Percentiles rank a stretch among this genome's conserved stretches.
Evolutionary conservation across 768 basidiomycete species (phyloP).

Genomic region (Mycena alexandri): DNA sequence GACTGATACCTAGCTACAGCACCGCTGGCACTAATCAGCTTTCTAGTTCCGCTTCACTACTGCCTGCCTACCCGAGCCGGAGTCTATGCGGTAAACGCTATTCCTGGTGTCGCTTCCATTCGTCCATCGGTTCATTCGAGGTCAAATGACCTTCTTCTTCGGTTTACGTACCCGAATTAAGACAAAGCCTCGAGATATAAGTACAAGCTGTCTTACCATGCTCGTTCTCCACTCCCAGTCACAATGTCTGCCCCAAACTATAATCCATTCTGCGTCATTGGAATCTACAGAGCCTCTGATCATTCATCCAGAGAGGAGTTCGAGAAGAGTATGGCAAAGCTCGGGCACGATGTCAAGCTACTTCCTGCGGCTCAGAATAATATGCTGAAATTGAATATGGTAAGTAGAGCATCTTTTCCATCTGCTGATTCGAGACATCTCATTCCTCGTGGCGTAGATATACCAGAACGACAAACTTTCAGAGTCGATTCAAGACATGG

Average conservation of each 20-base stretch:
- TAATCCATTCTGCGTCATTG: conserved; percentile 17
- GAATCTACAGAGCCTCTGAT: conserved; percentile 18
- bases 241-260: not conserved
- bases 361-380: conserved; percentile 13
- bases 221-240: not conserved
- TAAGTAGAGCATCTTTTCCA: conserved; percentile 2
- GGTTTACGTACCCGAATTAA: not conserved
- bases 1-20: no score
- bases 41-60: not conserved
- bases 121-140: not conserved
- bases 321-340: conserved; percentile 13
- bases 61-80: not conserved
- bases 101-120: not conserved
- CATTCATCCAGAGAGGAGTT: conserved; percentile 6
- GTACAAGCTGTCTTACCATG: not conserved
- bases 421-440: not conserved
- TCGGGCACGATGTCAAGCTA: conserved; percentile 2
- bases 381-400: conserved; percentile 12
- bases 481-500: not conserved
- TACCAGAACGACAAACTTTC: conserved; percentile 19
- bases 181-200: not conserved
- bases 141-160: conserved; percentile 5
- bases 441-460: not conserved
- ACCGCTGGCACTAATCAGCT: not conserved
- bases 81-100: conserved; percentile 3